phyloP scores from a whole-genome alignment of 2,329 filamentous ascomycete genomes.

The Boeremia exigua region DNA sequence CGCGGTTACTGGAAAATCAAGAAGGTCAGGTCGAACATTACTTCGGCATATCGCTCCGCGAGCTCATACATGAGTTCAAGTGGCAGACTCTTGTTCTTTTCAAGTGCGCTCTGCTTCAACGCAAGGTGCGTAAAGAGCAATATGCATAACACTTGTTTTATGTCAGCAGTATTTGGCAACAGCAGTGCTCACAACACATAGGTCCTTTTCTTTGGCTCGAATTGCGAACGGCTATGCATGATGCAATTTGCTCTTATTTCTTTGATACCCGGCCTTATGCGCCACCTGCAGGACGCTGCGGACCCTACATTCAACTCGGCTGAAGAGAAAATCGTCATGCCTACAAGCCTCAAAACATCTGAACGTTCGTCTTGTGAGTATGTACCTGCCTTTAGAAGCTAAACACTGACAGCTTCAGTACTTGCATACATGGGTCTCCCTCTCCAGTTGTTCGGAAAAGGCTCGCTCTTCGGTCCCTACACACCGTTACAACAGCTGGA shows the following conservation, averaged over 20 bases:
- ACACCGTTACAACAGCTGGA: slow-evolving; percentile 96
- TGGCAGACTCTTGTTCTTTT: slow-evolving; percentile 93
- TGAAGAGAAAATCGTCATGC: slow-evolving; percentile 74
- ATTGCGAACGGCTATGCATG: slow-evolving; percentile 95
- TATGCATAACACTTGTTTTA: not conserved
- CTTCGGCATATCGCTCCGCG: slow-evolving; percentile 80
- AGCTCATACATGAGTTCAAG: slow-evolving; percentile 92
- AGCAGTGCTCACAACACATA: slow-evolving; percentile 48
- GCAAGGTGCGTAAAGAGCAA: slow-evolving; percentile 69
- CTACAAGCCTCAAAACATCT: slow-evolving; percentile 87
- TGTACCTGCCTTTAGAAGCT: not conserved
- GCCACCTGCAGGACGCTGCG: slow-evolving; percentile 91
- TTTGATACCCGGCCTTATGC: slow-evolving; percentile 88
- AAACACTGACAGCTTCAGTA: slow-evolving; percentile 55
- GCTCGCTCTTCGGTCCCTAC: slow-evolving; percentile 94
- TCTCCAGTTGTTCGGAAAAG: slow-evolving; percentile 94
- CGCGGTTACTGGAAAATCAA: slow-evolving; percentile 62
- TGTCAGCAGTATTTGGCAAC: not conserved
- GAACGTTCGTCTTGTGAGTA: slow-evolving; percentile 77
- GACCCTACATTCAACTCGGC: slow-evolving; percentile 90
- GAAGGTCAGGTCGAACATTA: slow-evolving; percentile 84
- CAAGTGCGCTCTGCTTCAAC: slow-evolving; percentile 91
- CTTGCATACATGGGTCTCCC: slow-evolving; percentile 94
- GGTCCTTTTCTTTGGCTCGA: slow-evolving; percentile 99
- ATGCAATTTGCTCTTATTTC: slow-evolving; percentile 97